Evolutionary conservation across 2,329 filamentous ascomycete species (phyloP).

Genomic region (Curvularia hawaiiensis): DNA sequence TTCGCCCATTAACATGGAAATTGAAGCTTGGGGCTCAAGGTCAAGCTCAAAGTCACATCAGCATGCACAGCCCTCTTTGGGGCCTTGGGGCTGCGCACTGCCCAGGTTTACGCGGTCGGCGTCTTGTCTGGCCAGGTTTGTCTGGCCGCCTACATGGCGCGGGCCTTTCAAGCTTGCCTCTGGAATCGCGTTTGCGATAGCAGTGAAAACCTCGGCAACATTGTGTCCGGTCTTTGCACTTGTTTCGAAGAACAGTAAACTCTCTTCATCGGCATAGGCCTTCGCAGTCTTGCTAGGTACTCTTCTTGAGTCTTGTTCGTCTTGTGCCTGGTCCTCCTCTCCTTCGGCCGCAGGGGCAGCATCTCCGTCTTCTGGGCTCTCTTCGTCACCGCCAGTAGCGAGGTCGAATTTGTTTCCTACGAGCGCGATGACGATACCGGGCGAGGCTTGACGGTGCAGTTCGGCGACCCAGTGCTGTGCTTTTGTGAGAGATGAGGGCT

Average conservation of each 20-base stretch:
- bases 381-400: conserved; percentile 54
- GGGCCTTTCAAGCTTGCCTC: conserved; percentile 94
- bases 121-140: conserved; percentile 60
- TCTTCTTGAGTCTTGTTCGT: conserved; percentile 78
- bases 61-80: conserved; percentile 92
- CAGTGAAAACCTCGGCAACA: conserved; percentile 94
- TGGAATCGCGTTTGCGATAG: conserved; percentile 96
- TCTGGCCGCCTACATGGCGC: conserved; percentile 67
- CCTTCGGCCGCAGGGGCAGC: conserved; percentile 56
- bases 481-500: conserved; percentile 92
- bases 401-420: conserved; percentile 91
- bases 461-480: conserved; percentile 99
- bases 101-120: conserved; percentile 82
- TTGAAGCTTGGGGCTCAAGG: background rate
- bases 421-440: conserved; percentile 94
- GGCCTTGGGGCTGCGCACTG: conserved; percentile 70
- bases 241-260: conserved; percentile 94
- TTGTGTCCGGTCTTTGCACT: conserved; percentile 96
- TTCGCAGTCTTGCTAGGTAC: conserved; percentile 90
- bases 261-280: conserved; percentile 92
- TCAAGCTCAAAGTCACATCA: conserved; percentile 46
- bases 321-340: conserved; percentile 60
- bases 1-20: background rate
- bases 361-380: conserved; percentile 56
- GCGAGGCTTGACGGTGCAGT: conserved; percentile 92